Evolutionary conservation across 371 early-diverging fungal genomes (phyloP).

Genomic region (Mortierella sp.): DNA sequence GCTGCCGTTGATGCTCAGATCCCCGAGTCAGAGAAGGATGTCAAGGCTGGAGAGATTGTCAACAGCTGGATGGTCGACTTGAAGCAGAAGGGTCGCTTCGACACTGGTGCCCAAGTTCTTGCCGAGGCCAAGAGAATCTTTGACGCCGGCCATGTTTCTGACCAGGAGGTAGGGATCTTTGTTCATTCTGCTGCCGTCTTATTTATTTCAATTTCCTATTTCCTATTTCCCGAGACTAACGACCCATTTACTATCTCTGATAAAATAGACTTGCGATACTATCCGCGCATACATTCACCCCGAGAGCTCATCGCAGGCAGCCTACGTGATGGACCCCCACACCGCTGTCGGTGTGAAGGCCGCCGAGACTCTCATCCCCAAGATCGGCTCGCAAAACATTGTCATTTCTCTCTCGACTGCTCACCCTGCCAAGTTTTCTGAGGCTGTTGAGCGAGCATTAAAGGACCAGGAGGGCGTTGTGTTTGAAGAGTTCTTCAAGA

Average conservation of each 20-base stretch:
- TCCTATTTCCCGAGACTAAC: neutral
- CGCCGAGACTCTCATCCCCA: conserved; percentile 69
- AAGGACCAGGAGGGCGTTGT: conserved; percentile 68
- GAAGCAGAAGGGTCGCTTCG: conserved; percentile 79
- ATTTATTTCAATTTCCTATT: neutral
- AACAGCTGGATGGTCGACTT: conserved; percentile 88
- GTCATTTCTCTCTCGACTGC: conserved; percentile 93
- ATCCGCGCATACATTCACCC: conserved; percentile 81
- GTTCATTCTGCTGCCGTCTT: neutral
- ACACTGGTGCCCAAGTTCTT: conserved; percentile 74
- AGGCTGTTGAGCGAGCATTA: conserved; percentile 89
- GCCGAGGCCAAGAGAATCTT: conserved; percentile 81
- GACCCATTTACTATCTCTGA: neutral
- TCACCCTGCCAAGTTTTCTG: conserved; percentile 97
- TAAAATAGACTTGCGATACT: conserved; percentile 74
- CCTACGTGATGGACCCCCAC: conserved; percentile 95
- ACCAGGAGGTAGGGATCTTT: conserved; percentile 62
- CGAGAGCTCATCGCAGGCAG: conserved; percentile 58
- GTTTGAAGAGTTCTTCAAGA: conserved; percentile 67
- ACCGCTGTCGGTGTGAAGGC: conserved; percentile 96
- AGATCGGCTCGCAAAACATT: conserved; percentile 36
- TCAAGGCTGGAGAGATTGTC: conserved; percentile 73
- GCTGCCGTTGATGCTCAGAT: conserved; percentile 57
- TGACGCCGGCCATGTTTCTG: conserved; percentile 82
- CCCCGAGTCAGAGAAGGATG: conserved; percentile 60